These are phyloP conservation scores for Termitomyces sp. DNA, from an alignment of 768 basidiomycete species.

Conservation along the genomic window DNA sequence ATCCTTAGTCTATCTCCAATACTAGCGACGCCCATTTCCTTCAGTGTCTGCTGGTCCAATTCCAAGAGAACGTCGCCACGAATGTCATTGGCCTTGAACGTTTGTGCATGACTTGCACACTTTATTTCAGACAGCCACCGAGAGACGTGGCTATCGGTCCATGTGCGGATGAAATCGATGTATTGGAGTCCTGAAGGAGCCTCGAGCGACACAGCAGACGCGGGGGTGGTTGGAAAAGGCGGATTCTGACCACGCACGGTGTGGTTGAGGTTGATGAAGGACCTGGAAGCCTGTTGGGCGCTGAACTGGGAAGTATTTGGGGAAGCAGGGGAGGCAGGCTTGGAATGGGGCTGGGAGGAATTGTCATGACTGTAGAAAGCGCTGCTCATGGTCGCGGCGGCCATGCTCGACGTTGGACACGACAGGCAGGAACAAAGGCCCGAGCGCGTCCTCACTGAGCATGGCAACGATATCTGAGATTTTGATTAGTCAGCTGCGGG, in stretches of 20 bases:
- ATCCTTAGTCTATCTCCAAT: constrained; percentile 92
- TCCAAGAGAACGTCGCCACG: constrained; percentile 89
- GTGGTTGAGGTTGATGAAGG: constrained; percentile 33
- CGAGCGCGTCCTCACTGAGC: not conserved
- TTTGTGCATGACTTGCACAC: constrained; percentile 58
- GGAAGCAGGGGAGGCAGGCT: constrained; percentile 38
- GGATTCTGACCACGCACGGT: constrained; percentile 35
- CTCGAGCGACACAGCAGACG: constrained; percentile 37
- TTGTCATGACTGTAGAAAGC: constrained; percentile 12
- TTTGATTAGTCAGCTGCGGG: constrained; percentile 3
- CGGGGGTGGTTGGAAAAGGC: constrained; percentile 36
- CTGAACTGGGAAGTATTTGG: constrained; percentile 31
- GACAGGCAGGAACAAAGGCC: not conserved
- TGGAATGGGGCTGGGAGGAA: constrained; percentile 20
- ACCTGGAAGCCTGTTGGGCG: constrained; percentile 29
- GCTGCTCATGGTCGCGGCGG: constrained; percentile 11
- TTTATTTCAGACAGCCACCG: constrained; percentile 77
- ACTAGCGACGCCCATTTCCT: constrained; percentile 85
- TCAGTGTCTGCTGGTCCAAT: constrained; percentile 78
- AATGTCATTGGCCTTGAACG: constrained; percentile 86
- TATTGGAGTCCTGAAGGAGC: constrained; percentile 55
- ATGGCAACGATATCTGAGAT: not conserved
- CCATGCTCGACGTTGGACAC: constrained; percentile 10
- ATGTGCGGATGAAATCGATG: constrained; percentile 59
- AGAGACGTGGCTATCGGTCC: constrained; percentile 66